phyloP scores from a whole-genome alignment of 805 yeast species.

The Ogataea ganodermae region DNA sequence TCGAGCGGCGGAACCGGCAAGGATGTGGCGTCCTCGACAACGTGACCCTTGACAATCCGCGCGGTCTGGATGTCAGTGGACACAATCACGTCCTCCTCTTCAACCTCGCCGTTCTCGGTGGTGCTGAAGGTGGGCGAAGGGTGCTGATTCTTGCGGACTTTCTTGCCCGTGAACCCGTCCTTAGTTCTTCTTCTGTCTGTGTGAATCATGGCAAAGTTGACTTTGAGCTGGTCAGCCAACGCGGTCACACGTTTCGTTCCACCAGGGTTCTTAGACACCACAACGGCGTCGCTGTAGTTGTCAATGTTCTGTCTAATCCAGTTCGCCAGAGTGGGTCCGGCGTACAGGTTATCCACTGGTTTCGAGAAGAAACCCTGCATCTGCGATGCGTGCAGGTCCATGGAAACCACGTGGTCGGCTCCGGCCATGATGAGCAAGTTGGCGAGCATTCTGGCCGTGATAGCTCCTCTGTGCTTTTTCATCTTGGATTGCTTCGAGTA shows the following conservation, averaged over 20 bases:
- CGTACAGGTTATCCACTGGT: slow-evolving; percentile 95
- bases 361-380: slow-evolving; percentile 99
- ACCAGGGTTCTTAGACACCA: slow-evolving; percentile 98
- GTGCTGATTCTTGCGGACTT: slow-evolving; percentile 42
- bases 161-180: slow-evolving; percentile 51
- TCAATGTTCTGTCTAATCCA: slow-evolving; percentile 93
- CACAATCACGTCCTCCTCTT: slow-evolving; percentile 66
- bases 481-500: slow-evolving; percentile 96
- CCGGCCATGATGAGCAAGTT: slow-evolving; percentile 96
- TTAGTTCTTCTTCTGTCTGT: slow-evolving; percentile 93
- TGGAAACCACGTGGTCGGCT: slow-evolving; percentile 96
- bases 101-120: slow-evolving; percentile 51
- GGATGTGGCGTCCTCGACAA: slow-evolving; percentile 70
- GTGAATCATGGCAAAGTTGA: slow-evolving; percentile 98
- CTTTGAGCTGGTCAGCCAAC: slow-evolving; percentile 92
- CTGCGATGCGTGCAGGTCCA: slow-evolving; percentile 96
- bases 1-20: slow-evolving; percentile 11
- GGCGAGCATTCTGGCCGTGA: slow-evolving; percentile 97
- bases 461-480: slow-evolving; percentile 99
- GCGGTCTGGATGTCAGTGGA: slow-evolving; percentile 91
- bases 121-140: slow-evolving; percentile 36
- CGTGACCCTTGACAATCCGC: slow-evolving; percentile 94
- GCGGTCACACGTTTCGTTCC: slow-evolving; percentile 98
- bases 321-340: slow-evolving; percentile 93
- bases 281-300: slow-evolving; percentile 86